Evolutionary conservation across 1,284 basidiomycete genomes (phyloP), one percentile per base, ranked within the genome.

Genomic region (Schizophyllum amplum): DNA sequence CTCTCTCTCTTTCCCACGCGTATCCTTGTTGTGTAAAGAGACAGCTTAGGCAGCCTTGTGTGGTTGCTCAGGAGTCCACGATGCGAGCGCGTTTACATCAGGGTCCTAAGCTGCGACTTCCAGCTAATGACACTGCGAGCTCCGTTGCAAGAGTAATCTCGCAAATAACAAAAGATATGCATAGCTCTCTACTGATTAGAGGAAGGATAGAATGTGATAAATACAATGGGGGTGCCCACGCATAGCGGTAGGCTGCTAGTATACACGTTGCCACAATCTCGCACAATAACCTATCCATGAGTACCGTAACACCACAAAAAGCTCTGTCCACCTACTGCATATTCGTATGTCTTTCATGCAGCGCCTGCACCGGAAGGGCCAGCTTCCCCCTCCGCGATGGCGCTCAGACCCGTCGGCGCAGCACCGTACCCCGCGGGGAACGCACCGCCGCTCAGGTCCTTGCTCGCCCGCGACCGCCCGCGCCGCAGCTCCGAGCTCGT

Each of bases 381-480:
- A 9, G 33, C 33, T 17, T 42, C 13, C 33, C 33, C 33, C 33
- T 42, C 33, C 33, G 11, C 13, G 7, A 42, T 42, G 13, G 7
- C 33, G 13, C 33, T 9, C 33, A 42, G 7, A n/a, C n/a, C n/a
- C 33, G 33, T 42, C 33, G 33, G 33, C 33, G 17, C 33, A 9
- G 33, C 11, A 9, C 33, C 33, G 33, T 42, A 42, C 33, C 13
- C 7, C 33, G 33, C 33, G 13, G 33, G 33, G 33, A 42, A 17
- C 33, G 33, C 33, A 2, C 33, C 33, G 11, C 61, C 58, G 6
- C 57, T 54, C 55, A 78, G 64, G 65, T 86, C 83, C 64, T 86
- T 85, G 64, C 79, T 82, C 24, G 71, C 71, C 50, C 79, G 67
- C 47, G 83, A 83, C 48, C 83, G 69, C 5, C 83, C 83, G 25